phyloP scores from a whole-genome alignment of 345 rosid genomes.

The Eucalyptus erythrocorys region DNA sequence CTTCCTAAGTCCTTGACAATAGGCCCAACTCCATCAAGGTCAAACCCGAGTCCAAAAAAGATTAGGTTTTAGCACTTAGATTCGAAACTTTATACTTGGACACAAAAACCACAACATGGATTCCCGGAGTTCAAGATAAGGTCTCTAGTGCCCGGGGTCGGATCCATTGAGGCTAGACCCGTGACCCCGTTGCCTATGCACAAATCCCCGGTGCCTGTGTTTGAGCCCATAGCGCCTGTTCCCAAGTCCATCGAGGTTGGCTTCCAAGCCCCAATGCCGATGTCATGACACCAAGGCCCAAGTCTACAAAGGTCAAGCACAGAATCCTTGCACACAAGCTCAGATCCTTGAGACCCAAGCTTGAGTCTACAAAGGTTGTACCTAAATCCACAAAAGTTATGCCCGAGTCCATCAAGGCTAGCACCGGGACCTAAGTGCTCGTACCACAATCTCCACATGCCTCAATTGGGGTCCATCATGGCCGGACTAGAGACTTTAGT shows the following conservation, averaged over 20 bases:
- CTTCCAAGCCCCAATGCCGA: not conserved
- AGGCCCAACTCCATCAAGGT: too few relatives aligned
- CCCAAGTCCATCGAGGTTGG: not conserved
- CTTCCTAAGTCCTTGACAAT: too few relatives aligned
- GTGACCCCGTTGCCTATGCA: accelerated
- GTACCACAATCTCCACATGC: not conserved
- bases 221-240: not conserved
- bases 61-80: not conserved
- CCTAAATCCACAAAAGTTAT: not conserved
- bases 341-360: not conserved
- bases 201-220: not conserved
- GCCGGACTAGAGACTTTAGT: not conserved
- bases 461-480: not conserved
- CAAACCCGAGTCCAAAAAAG: too few relatives aligned
- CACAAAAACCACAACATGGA: not conserved
- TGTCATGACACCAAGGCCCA: accelerated
- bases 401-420: not conserved
- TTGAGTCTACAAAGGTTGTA: not conserved
- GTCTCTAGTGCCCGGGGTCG: not conserved
- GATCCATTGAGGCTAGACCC: not conserved
- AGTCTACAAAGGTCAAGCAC: not conserved
- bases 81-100: too few relatives aligned
- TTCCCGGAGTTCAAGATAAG: accelerated
- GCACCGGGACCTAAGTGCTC: not conserved
- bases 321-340: not conserved